Conservation (phyloP, 1,284 basidiomycete species). For the Stygiomarasmius scandens region DNA sequence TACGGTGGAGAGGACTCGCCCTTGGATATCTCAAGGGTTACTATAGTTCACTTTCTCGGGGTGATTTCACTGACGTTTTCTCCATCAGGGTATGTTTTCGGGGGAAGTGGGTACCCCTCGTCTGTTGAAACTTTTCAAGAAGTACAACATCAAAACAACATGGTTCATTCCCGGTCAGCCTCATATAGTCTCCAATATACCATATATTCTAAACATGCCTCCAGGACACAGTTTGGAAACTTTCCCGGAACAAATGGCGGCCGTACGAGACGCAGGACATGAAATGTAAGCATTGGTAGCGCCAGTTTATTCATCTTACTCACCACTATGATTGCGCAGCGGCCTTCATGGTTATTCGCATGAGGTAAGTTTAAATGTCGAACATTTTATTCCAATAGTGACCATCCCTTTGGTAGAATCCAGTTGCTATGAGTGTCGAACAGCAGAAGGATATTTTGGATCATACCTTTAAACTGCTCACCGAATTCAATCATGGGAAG, state of each 20-base stretch:
- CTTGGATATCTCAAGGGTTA: slow-evolving; percentile 62
- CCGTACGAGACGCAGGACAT: slow-evolving; percentile 69
- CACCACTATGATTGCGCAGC: too few relatives aligned
- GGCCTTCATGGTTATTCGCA: slow-evolving; percentile 79
- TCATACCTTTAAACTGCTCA: slow-evolving; percentile 67
- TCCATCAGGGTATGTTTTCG: slow-evolving; percentile 67
- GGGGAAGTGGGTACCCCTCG: slow-evolving; percentile 75
- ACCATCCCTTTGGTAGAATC: slow-evolving; percentile 44
- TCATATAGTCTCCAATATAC: neutral
- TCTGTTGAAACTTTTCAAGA: slow-evolving; percentile 72
- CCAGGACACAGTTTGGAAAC: slow-evolving; percentile 73
- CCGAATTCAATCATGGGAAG: slow-evolving; percentile 69
- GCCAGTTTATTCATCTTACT: neutral
- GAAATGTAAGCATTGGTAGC: slow-evolving; percentile 49
- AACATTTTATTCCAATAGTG: neutral
- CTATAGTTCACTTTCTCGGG: slow-evolving; percentile 12
- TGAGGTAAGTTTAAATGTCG: slow-evolving; percentile 41
- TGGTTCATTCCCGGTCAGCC: slow-evolving; percentile 73
- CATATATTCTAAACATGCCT: neutral
- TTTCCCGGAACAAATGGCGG: slow-evolving; percentile 66
- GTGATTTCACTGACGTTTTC: neutral
- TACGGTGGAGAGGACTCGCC: slow-evolving; percentile 73
- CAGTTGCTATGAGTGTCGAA: slow-evolving; percentile 58
- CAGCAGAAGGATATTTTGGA: slow-evolving; percentile 78
- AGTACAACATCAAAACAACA: slow-evolving; percentile 64